phyloP scores from a whole-genome alignment of 345 rosid genomes.

The Physaria fendleri region DNA sequence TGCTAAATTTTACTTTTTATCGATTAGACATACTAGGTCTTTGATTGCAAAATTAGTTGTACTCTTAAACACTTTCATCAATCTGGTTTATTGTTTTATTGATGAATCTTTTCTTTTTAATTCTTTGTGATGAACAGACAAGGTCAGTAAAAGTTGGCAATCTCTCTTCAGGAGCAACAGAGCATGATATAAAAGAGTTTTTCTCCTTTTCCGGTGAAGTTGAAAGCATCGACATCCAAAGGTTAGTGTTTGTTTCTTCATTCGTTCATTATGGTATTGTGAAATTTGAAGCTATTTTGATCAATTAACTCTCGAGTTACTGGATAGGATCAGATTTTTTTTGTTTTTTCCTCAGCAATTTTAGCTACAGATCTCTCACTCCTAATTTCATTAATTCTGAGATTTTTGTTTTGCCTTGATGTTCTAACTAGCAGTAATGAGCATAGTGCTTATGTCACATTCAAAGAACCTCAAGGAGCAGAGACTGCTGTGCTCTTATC shows the following conservation, averaged over 20 bases:
- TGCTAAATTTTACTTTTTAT: too few species aligned
- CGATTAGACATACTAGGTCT: too few species aligned
- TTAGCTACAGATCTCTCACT: neutral
- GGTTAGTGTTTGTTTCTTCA: constrained; percentile 28
- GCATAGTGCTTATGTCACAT: constrained; percentile 62
- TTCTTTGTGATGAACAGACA: too few species aligned
- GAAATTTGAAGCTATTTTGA: neutral
- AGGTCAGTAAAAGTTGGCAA: constrained; percentile 73
- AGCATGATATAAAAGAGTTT: too few species aligned
- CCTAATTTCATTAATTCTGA: neutral
- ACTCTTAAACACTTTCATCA: too few species aligned
- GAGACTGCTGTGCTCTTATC: constrained; percentile 87
- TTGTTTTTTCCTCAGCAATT: too few species aligned
- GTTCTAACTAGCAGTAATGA: constrained; percentile 32
- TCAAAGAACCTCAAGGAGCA: constrained; percentile 79
- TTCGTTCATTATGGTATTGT: neutral
- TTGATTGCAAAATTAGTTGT: too few species aligned
- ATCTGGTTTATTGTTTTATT: too few species aligned
- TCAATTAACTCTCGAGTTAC: neutral
- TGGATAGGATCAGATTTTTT: neutral
- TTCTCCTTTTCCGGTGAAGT: constrained; percentile 92
- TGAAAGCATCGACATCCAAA: constrained; percentile 51
- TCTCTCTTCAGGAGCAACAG: constrained; percentile 63
- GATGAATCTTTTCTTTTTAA: too few species aligned
- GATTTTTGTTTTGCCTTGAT: constrained; percentile 18